These are phyloP conservation scores for Atkinsonella hypoxylon DNA, from an alignment of 2,329 filamentous ascomycete species.

Conservation along the genomic window DNA sequence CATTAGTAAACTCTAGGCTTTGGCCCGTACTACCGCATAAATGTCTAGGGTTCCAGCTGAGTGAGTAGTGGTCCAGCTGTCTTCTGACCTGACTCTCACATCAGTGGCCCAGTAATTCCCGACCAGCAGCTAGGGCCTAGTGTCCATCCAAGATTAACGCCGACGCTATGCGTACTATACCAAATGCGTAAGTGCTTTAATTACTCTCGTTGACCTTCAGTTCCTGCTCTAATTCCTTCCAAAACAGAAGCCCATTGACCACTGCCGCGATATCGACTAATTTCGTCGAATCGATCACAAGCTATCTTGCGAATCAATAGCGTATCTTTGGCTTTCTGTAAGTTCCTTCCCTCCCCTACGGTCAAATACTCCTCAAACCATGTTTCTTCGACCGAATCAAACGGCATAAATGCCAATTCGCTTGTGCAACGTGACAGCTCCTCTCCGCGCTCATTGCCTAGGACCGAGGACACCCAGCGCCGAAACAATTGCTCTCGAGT, in stretches of 20 bases:
- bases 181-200: not conserved
- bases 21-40: too few species aligned
- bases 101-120: too few species aligned
- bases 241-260: constrained; percentile 37
- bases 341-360: constrained; percentile 49
- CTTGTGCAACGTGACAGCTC: constrained; percentile 43
- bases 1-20: too few species aligned
- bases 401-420: constrained; percentile 61
- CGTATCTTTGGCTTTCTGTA: constrained; percentile 59
- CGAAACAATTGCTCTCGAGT: constrained; percentile 55
- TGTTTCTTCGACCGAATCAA: constrained; percentile 56
- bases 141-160: too few species aligned
- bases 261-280: constrained; percentile 29
- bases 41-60: too few species aligned
- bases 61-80: too few species aligned
- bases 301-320: constrained; percentile 63
- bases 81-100: too few species aligned
- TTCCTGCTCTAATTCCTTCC: constrained; percentile 38
- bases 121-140: too few species aligned
- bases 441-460: constrained; percentile 28
- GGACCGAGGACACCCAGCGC: constrained; percentile 47
- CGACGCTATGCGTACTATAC: not conserved
- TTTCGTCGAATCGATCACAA: constrained; percentile 44
- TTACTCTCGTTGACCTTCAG: constrained; percentile 21
- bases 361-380: constrained; percentile 64